Percentiles rank a stretch among this genome's conserved stretches.
phyloP scores from a whole-genome alignment of 1,284 basidiomycete species.

The Wallemia ichthyophaga region DNA sequence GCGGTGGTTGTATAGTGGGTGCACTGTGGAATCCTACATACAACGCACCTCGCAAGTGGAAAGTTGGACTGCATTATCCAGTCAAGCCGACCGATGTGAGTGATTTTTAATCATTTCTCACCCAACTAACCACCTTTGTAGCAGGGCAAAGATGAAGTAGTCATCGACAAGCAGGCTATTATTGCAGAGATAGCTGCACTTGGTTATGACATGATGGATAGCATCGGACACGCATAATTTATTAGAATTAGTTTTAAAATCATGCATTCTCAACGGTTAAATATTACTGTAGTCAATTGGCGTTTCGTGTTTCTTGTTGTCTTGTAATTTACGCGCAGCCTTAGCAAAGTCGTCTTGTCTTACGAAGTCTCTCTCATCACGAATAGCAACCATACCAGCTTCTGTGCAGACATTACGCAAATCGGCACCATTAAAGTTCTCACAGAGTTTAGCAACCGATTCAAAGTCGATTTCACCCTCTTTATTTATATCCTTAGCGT shows the following conservation, averaged over 20 bases:
- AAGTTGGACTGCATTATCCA: slow-evolving; percentile 21
- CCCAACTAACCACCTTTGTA: not conserved
- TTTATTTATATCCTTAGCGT: slow-evolving; percentile 80
- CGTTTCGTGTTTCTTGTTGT: slow-evolving; percentile 41
- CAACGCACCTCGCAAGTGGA: slow-evolving; percentile 26
- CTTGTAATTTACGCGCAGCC: slow-evolving; percentile 84
- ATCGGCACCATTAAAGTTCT: slow-evolving; percentile 85
- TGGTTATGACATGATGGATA: not conserved
- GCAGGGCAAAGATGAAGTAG: not conserved
- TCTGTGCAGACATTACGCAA: slow-evolving; percentile 89
- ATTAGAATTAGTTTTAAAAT: not conserved
- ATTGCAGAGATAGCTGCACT: not conserved
- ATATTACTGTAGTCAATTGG: not conserved
- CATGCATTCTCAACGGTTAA: not conserved
- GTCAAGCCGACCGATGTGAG: not conserved
- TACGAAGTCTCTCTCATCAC: slow-evolving; percentile 77
- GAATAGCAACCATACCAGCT: slow-evolving; percentile 96
- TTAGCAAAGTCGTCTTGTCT: slow-evolving; percentile 89
- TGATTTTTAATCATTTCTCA: not conserved
- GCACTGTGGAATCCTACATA: slow-evolving; percentile 54
- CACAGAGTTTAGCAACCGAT: slow-evolving; percentile 80
- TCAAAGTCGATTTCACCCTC: slow-evolving; percentile 83
- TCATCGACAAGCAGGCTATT: not conserved
- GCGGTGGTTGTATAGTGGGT: slow-evolving; percentile 51
- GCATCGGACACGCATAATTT: not conserved